These are phyloP conservation scores for Exophiala bonariae DNA, from an alignment of 2,329 filamentous ascomycete species.

Conservation along the genomic window DNA sequence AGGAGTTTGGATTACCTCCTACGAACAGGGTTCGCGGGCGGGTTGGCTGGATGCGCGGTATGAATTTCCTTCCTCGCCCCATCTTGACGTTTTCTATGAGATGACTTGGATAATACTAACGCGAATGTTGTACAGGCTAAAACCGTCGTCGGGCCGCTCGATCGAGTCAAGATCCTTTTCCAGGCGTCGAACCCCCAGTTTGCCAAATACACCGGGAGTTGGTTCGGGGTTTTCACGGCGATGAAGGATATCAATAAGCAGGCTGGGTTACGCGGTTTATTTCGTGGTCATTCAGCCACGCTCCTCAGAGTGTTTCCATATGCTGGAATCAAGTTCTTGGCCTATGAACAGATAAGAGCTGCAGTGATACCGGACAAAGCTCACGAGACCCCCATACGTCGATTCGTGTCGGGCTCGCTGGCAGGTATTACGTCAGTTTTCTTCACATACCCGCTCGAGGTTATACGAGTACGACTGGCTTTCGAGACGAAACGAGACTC, in stretches of 20 bases:
- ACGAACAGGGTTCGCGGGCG: slow-evolving; percentile 82
- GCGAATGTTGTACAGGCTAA: slow-evolving; percentile 71
- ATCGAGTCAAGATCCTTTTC: slow-evolving; percentile 98
- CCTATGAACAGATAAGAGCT: slow-evolving; percentile 92
- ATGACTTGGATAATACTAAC: slow-evolving; percentile 16
- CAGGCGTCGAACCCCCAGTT: slow-evolving; percentile 94
- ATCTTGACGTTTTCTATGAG: no score
- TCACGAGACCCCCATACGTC: slow-evolving; percentile 77
- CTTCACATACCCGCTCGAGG: slow-evolving; percentile 91
- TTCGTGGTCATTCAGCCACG: slow-evolving; percentile 91
- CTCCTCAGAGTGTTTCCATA: slow-evolving; percentile 95
- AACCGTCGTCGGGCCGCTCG: slow-evolving; percentile 90
- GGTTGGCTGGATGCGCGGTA: slow-evolving; percentile 88
- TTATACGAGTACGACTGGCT: slow-evolving; percentile 86
- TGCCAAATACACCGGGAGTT: slow-evolving; percentile 86
- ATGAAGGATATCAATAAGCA: slow-evolving; percentile 78
- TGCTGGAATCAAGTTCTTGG: slow-evolving; percentile 95
- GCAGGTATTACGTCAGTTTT: slow-evolving; percentile 86
- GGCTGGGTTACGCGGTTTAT: slow-evolving; percentile 76
- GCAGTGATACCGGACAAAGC: slow-evolving; percentile 68
- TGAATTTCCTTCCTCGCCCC: slow-evolving; percentile 9
- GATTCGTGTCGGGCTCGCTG: slow-evolving; percentile 50
- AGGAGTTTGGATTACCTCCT: slow-evolving; percentile 80
- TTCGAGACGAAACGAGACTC: slow-evolving; percentile 84
- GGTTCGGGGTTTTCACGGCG: slow-evolving; percentile 78